phyloP scores from a whole-genome alignment of 768 basidiomycete species.

The Lepiota venenata region DNA sequence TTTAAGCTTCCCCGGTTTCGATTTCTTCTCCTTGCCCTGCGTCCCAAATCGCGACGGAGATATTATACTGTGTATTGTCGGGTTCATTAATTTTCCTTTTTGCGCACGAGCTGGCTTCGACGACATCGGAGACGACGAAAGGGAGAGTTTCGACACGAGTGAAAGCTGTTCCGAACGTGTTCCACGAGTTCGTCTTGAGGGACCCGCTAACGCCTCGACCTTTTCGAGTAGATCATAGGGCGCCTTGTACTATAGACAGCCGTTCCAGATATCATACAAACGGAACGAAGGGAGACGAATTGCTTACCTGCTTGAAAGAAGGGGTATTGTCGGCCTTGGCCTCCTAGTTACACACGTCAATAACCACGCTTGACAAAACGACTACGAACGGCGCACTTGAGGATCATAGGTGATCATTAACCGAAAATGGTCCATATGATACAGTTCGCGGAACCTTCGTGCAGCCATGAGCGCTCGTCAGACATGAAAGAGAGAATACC shows the following conservation, averaged over 20 bases:
- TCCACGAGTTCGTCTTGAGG: slow-evolving; percentile 54
- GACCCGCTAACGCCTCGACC: slow-evolving; percentile 35
- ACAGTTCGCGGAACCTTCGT: slow-evolving; percentile 75
- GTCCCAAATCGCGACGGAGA: slow-evolving; percentile 3
- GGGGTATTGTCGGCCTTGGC: slow-evolving; percentile 70
- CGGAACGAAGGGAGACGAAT: slow-evolving; percentile 1
- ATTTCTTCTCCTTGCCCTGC: slow-evolving; percentile 14
- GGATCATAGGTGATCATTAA: slow-evolving; percentile 79
- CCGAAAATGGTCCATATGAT: slow-evolving; percentile 83
- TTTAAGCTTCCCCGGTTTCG: background rate
- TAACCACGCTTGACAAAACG: background rate
- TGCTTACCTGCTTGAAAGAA: slow-evolving; percentile 71
- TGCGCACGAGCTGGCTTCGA: slow-evolving; percentile 10
- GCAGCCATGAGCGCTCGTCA: background rate
- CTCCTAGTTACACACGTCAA: slow-evolving; percentile 33
- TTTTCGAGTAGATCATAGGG: slow-evolving; percentile 59
- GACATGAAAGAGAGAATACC: slow-evolving; percentile 2
- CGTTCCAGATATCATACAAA: slow-evolving; percentile 3
- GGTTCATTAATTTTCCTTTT: background rate
- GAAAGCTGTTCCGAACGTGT: slow-evolving; percentile 44
- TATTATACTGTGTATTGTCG: slow-evolving; percentile 6
- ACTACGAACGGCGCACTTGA: slow-evolving; percentile 37
- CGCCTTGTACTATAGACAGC: slow-evolving; percentile 50
- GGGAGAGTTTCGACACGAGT: slow-evolving; percentile 23
- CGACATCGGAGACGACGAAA: slow-evolving; percentile 14